Percentiles rank a stretch among this genome's conserved stretches.
Evolutionary conservation across 78 protist species (phyloP).

Genomic region (Diacronema lutheri): DNA sequence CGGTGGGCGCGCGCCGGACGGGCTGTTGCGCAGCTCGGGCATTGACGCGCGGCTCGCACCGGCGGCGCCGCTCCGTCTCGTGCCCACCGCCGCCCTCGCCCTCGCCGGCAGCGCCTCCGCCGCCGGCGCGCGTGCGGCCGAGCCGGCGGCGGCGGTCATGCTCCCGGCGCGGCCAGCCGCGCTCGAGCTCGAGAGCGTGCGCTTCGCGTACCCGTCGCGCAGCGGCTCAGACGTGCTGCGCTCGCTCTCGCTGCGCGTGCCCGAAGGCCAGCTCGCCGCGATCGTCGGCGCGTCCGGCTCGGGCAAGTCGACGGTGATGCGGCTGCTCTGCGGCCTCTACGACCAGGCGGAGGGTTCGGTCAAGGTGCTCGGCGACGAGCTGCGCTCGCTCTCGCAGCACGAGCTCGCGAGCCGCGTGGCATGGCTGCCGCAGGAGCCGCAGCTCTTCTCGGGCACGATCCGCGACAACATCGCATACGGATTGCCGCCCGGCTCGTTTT

Average conservation of each 20-base stretch:
- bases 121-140: neutral
- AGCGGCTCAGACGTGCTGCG: neutral
- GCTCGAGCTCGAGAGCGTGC: neutral
- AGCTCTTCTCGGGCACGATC: constrained; percentile 85
- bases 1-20: no score
- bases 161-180: neutral
- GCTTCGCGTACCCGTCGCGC: neutral
- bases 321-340: constrained; percentile 35
- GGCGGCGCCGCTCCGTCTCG: neutral
- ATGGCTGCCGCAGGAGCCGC: constrained; percentile 83
- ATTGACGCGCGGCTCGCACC: no score
- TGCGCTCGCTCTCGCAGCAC: neutral
- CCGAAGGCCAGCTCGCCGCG: neutral
- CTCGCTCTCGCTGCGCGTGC: neutral
- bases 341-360: constrained; percentile 68
- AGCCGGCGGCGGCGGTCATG: neutral
- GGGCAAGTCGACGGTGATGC: neutral
- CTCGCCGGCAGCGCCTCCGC: neutral
- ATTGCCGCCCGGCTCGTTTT: neutral
- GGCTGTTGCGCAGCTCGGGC: no score
- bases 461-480: constrained; percentile 34
- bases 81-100: neutral
- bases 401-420: constrained; percentile 48
- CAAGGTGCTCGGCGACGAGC: constrained; percentile 65
- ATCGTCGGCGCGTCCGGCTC: neutral